Conservation (phyloP, 345 rosid genomes). For the Populus ilicifolia region DNA sequence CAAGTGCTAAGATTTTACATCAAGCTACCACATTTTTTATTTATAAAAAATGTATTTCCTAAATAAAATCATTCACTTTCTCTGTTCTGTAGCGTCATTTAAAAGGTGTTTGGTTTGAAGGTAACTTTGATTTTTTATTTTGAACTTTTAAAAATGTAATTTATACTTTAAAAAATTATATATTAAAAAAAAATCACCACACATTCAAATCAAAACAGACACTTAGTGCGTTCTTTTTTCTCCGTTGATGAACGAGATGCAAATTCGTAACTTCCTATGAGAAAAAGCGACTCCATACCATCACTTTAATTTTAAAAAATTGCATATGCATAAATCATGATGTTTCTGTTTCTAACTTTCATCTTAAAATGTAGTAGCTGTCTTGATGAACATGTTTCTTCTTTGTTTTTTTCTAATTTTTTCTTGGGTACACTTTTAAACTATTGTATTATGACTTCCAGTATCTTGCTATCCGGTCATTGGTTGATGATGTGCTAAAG, state of each 20-base stretch:
- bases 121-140: too few relatives aligned
- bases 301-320: background rate
- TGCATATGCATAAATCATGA: background rate
- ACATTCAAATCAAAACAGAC: too few relatives aligned
- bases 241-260: background rate
- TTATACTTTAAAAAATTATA: too few relatives aligned
- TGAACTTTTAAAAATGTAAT: too few relatives aligned
- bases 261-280: too few relatives aligned
- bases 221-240: too few relatives aligned
- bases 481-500: constrained; percentile 86
- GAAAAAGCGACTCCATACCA: background rate
- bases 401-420: background rate
- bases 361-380: background rate
- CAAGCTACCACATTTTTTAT: too few relatives aligned
- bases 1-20: too few relatives aligned
- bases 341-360: background rate
- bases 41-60: background rate
- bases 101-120: too few relatives aligned
- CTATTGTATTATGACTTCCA: constrained; percentile 20
- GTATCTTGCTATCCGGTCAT: constrained; percentile 89
- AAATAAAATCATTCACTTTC: too few relatives aligned
- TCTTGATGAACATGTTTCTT: background rate
- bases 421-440: constrained; percentile 8
- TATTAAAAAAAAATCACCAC: too few relatives aligned
- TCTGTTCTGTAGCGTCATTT: background rate